phyloP scores from a whole-genome alignment of 2,329 filamentous ascomycete species.

The Gaeumannomyces tritici region DNA sequence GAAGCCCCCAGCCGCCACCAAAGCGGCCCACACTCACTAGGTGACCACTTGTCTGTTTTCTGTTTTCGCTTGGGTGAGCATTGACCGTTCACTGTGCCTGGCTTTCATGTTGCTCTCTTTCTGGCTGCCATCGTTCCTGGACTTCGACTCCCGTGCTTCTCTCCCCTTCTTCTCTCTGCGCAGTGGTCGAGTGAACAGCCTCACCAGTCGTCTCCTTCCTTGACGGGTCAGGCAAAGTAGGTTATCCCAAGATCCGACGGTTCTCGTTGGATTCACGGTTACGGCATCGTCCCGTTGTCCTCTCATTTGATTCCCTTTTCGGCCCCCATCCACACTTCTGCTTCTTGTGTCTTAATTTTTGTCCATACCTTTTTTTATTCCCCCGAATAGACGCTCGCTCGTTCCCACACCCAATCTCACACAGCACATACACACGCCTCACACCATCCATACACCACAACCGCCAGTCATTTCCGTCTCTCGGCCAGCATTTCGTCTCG shows the following conservation, averaged over 20 bases:
- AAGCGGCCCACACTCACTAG: too few species aligned
- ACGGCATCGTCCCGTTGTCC: background rate
- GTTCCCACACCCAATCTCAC: background rate
- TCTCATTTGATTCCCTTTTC: background rate
- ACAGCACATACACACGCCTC: too few species aligned
- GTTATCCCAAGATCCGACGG: background rate
- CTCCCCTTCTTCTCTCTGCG: background rate
- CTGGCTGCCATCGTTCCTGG: background rate
- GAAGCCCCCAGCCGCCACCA: background rate
- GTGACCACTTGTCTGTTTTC: too few species aligned
- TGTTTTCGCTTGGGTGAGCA: background rate
- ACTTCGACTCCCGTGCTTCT: background rate
- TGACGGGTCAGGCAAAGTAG: background rate
- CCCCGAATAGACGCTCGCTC: background rate
- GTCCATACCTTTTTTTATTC: background rate
- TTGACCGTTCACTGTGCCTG: background rate
- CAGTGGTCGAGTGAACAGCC: background rate
- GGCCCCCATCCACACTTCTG: background rate
- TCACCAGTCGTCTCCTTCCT: background rate
- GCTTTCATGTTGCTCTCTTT: background rate
- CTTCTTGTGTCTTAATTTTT: background rate
- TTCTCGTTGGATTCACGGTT: background rate
- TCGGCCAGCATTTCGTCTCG: background rate
- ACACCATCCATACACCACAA: too few species aligned
- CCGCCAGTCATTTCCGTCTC: background rate